These are phyloP conservation scores for Fusarium haematococcum DNA, from an alignment of 2,329 filamentous ascomycete species.

Conservation along the genomic window DNA sequence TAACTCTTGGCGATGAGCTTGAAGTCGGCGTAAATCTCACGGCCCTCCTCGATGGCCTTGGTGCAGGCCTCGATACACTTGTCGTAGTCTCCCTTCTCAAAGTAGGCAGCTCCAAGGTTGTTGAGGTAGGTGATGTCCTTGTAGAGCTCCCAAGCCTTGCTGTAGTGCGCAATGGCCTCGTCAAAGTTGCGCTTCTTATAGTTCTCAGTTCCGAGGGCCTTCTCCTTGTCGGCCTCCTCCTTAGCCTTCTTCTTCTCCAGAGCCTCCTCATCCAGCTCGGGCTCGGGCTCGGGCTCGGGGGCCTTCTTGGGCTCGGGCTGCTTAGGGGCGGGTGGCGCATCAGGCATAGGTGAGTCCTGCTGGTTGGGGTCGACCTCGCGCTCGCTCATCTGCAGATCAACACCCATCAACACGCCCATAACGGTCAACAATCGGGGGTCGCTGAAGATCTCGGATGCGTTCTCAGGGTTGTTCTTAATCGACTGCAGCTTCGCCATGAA, in stretches of 20 bases:
- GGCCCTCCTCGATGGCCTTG: slow-evolving; percentile 90
- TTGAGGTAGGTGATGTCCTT: slow-evolving; percentile 99
- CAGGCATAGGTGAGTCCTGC: slow-evolving; percentile 80
- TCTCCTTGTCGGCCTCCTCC: slow-evolving; percentile 92
- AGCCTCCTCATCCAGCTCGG: slow-evolving; percentile 85
- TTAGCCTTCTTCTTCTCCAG: slow-evolving; percentile 89
- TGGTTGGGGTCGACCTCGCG: slow-evolving; percentile 49
- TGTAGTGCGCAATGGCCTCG: slow-evolving; percentile 92
- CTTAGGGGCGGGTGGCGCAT: slow-evolving; percentile 61
- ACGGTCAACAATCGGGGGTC: slow-evolving; percentile 95
- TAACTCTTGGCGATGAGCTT: slow-evolving; percentile 99
- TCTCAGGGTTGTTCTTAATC: slow-evolving; percentile 83
- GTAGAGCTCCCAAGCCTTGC: slow-evolving; percentile 91
- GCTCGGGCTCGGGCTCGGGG: slow-evolving; percentile 70
- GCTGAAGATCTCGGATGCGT: slow-evolving; percentile 82
- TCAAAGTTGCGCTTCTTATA: slow-evolving; percentile 99
- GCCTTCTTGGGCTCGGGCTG: slow-evolving; percentile 66
- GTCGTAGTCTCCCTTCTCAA: slow-evolving; percentile 95
- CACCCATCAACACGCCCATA: slow-evolving; percentile 90
- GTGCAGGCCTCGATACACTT: slow-evolving; percentile 88
- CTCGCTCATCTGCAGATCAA: slow-evolving; percentile 78
- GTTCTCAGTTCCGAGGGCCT: slow-evolving; percentile 90
- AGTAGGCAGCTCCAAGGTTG: slow-evolving; percentile 93
- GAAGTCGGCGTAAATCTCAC: slow-evolving; percentile 92
- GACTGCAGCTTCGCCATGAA: slow-evolving; percentile 94